A percentile compares a stretch with the other conserved stretches of the same genome.
Evolutionary conservation across 2,329 filamentous ascomycete genomes (phyloP).

Genomic region (Sphaerostilbella broomeana): DNA sequence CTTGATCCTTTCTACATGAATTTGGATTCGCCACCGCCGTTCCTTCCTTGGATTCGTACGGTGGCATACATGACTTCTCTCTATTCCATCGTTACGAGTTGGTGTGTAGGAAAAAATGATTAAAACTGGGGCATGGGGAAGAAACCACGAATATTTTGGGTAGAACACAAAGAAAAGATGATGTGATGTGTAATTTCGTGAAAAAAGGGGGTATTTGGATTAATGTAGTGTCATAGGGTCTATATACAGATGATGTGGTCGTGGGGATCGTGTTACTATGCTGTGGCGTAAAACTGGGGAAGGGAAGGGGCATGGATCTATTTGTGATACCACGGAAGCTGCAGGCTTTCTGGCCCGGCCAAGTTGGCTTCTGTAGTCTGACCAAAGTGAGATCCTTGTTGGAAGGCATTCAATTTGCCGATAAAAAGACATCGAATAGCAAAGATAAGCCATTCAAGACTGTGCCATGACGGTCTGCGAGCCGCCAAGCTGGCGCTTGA

Average conservation of each 20-base stretch:
- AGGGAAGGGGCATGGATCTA: conserved; percentile 13
- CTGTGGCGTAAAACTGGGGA: conserved; percentile 19
- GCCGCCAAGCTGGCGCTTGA: conserved; percentile 77
- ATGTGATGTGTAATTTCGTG: conserved; percentile 27
- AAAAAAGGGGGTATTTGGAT: conserved; percentile 34
- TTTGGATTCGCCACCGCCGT: conserved; percentile 30
- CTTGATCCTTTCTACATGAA: conserved; percentile 36
- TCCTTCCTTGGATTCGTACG: conserved; percentile 22
- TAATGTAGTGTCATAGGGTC: conserved; percentile 32
- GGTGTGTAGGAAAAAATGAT: conserved; percentile 20
- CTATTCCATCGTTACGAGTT: conserved; percentile 33
- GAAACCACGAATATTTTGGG: conserved; percentile 10
- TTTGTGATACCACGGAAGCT: too few relatives aligned
- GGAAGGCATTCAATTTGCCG: not conserved
- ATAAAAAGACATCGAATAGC: not conserved
- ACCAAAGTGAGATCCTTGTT: too few relatives aligned
- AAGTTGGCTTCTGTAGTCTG: too few relatives aligned
- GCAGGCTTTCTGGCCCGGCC: not conserved
- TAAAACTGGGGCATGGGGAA: conserved; percentile 17
- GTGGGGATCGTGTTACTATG: conserved; percentile 30
- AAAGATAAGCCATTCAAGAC: conserved; percentile 26
- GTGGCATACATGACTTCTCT: conserved; percentile 37
- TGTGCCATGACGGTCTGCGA: conserved; percentile 45
- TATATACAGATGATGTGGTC: conserved; percentile 35
- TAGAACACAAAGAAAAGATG: conserved; percentile 18